Base-by-base conservation (phyloP, 257 asterid species). In the Penstemon barbatus region DNA sequence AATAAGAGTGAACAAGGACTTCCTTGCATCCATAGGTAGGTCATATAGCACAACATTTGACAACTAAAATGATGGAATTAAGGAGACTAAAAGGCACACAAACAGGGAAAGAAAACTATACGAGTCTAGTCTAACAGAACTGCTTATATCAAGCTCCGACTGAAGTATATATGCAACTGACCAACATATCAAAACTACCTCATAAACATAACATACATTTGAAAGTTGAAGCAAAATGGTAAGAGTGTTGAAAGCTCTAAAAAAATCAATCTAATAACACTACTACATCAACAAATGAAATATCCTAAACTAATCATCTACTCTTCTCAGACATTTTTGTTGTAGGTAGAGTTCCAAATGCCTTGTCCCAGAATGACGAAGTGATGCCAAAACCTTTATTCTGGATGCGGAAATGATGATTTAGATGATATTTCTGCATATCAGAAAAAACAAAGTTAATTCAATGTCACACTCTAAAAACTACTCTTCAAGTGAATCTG, bases 401-500 rank as follows among this genome's bases (percentile, higher is more conserved):
- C 65, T 93, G 96, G 72, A 88, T 58, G 33, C 96, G 96, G 83
- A 90, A 90, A 75, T 93, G 99, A 74, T 93, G 99, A 66, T 88
- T 87, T 72, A 93, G 76, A 75, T 93, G 97, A 76, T 90, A 90
- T 78, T 79, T 90, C 98, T 92, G 90, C 85, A 78, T 33, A 55
- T 69, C 25, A 48, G 25, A 33, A 50, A 19, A 6, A 46, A 51
- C 33, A 50, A 66, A 13, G 39, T 37, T 19, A 38, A 51, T 65
- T 71, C 57, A 74, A 12, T 33, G 52, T 61, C 49, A 69, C 36
- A 54, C 12, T 8, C 33, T 7, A 15, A 6, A 25, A 54, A 62
- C 4, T 25, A 62, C 13, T 65, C 51, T 9, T 36, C 53, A n/a
- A 7, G 8, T 49, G 54, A 49, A 49, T 49, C 54, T 12, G 18